Base-by-base conservation (phyloP, 305 asterid genomes). In the Fraxinus nigra region DNA sequence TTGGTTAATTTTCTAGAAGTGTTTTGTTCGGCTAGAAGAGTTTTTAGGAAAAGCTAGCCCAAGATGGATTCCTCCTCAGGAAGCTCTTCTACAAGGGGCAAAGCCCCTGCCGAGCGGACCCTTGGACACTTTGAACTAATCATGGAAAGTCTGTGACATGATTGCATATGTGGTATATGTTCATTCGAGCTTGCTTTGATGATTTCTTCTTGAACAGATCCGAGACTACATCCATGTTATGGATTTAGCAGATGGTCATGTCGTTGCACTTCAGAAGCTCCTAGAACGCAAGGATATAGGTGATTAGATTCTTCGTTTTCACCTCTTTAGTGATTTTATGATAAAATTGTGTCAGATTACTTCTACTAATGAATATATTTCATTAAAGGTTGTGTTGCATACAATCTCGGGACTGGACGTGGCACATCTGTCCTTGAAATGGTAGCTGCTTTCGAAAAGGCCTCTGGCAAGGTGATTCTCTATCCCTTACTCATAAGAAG, bases 191-290 rank as follows among this genome's bases (percentile, higher is more conserved):
- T 8, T 65, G n/a, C n/a, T 32, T 80, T 78, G 73, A 75, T 61
- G n/a, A 43, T 82, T 82, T 84, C 59, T 80, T 76, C 67, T 61
- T 69, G 32, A 72, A 83, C 91, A 95, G 99, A 84, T 95, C 43
- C 91, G 99, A 78, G 99, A 95, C 80, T 95, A 95, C 89, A 95
- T 95, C 85, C 99, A 95, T 85, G 99, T 95, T 24, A 90, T 94
- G 97, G 99, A 95, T 89, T 87, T 95, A 79, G 97, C 99, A 2
- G 97, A 95, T 16, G 99, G 99, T 67, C 99, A 95, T 77, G 94
- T 95, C 75, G 97, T 88, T 83, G 95, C 99, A 9, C 86, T 95
- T 54, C 90, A 91, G 87, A 91, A 91, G 88, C 97, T 95, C 81
- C 88, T 92, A 40, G 86, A 88, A 80, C 35, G 76, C 80, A 87